Evolutionary conservation across 2,329 filamentous ascomycete genomes (phyloP).

Genomic region (Paracorniculantispora psalliotae): DNA sequence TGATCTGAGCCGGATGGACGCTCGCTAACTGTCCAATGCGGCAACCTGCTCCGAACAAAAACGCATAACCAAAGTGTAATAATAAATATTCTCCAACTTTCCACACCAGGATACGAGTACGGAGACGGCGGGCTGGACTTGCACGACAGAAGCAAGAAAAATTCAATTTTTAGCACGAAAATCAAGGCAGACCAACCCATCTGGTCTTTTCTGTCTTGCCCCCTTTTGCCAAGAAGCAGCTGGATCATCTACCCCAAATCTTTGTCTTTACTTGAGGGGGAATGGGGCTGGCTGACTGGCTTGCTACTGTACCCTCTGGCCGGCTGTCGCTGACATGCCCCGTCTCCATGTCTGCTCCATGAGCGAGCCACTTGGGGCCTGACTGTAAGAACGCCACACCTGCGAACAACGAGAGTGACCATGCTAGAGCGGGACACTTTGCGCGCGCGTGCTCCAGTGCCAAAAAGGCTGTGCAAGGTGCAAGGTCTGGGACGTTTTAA

Average conservation of each 20-base stretch:
- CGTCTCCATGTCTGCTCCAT: not conserved
- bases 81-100: not conserved
- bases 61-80: not conserved
- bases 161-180: too few species aligned
- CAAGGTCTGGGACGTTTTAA: too few species aligned
- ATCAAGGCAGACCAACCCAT: too few species aligned
- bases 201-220: too few species aligned
- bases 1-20: slow-evolving; percentile 1
- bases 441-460: too few species aligned
- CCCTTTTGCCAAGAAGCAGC: too few species aligned
- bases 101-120: not conserved
- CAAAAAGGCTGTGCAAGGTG: too few species aligned
- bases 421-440: too few species aligned
- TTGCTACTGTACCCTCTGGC: not conserved
- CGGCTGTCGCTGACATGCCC: not conserved
- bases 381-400: not conserved
- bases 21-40: not conserved
- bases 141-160: not conserved
- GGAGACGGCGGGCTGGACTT: not conserved
- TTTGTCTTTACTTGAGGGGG: too few species aligned
- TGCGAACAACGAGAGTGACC: not conserved
- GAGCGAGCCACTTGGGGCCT: not conserved
- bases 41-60: not conserved
- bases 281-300: not conserved
- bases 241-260: too few species aligned